Evolutionary conservation across 1,139 yeast genomes (phyloP), one percentile per base, ranked within the genome.

Genomic region (Suhomyces anneliseae): DNA sequence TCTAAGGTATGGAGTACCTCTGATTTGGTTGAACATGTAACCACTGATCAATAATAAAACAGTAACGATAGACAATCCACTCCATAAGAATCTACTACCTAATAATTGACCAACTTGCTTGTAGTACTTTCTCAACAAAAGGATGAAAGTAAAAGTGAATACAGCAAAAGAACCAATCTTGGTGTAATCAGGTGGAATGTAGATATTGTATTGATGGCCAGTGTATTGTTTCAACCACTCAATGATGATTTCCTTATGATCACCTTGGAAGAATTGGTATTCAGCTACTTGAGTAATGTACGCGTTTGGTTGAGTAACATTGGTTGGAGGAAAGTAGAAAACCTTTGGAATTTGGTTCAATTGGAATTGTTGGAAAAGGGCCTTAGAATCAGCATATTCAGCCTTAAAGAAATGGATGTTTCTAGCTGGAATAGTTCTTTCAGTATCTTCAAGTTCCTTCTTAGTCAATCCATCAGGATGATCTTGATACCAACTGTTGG

Each of bases 1-100:
- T 50, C 82, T 83, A 34, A 86, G 74, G 59, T 83, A 87, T 15
- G 90, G 96, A 8, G 85, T 78, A 38, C 79, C 79, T 64, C 98
- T 82, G 54, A 93, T 93, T 57, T 82, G 81, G 65, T 90, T 90
- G 78, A 83, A 93, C 99, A 93, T 93, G 68, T 90, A 88, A 12
- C 99, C 99, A 10, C 95, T 77, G 44, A 82, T 84, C 72, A 92
- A 88, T 58, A 90, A 70, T 52, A 92, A 73, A 27, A 89, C 78
- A 11, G 80, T 60, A 39, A 87, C 71, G 24, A 88, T 70, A 4
- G 88, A 75, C 12, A 77, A 47, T 5, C 81, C 78, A 42, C 86
- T 84, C 96, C 96, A 90, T 44, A 86, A 59, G 31, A 60, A 36
- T 40, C 63, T 65, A 24, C 76, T 69, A 8, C 62, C 51, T 26